A percentile compares a stretch with the other conserved stretches of the same genome.
Evolutionary conservation across 441 rosid genomes (phyloP).

Genomic region (Gossypium gossypioides): DNA sequence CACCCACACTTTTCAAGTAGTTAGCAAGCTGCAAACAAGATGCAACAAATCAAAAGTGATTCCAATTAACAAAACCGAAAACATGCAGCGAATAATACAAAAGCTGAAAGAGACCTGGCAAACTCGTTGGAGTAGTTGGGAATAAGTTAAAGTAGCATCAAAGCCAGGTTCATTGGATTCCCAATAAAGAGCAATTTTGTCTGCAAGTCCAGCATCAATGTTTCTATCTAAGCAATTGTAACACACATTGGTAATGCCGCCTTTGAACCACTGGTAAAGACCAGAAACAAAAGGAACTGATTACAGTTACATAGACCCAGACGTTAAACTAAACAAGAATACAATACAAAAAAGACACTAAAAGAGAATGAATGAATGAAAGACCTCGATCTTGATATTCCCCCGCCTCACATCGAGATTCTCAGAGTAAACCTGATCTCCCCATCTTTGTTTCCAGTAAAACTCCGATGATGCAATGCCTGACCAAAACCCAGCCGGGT

Average conservation of each 20-base stretch:
- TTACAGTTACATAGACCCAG: neutral
- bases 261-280: slow-evolving; percentile 78
- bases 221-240: slow-evolving; percentile 85
- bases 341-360: neutral
- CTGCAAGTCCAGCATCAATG: slow-evolving; percentile 69
- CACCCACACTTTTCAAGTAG: slow-evolving; percentile 76
- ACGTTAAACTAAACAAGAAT: neutral
- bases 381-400: slow-evolving; percentile 57
- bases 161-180: slow-evolving; percentile 69
- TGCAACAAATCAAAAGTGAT: slow-evolving; percentile 2
- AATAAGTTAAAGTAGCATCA: slow-evolving; percentile 63
- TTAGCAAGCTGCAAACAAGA: slow-evolving; percentile 63
- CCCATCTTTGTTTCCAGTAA: slow-evolving; percentile 77
- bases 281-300: neutral
- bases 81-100: neutral
- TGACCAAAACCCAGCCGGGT: slow-evolving; percentile 82
- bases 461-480: slow-evolving; percentile 78
- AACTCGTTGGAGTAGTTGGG: slow-evolving; percentile 66
- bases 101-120: slow-evolving; percentile 53
- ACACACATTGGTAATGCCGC: slow-evolving; percentile 85
- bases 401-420: slow-evolving; percentile 75
- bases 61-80: slow-evolving; percentile 2
- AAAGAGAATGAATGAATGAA: neutral
- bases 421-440: slow-evolving; percentile 44
- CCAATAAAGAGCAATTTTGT: slow-evolving; percentile 76